phyloP scores from a whole-genome alignment of 2,329 filamentous ascomycete species.

The Cryphonectria carpinicola region DNA sequence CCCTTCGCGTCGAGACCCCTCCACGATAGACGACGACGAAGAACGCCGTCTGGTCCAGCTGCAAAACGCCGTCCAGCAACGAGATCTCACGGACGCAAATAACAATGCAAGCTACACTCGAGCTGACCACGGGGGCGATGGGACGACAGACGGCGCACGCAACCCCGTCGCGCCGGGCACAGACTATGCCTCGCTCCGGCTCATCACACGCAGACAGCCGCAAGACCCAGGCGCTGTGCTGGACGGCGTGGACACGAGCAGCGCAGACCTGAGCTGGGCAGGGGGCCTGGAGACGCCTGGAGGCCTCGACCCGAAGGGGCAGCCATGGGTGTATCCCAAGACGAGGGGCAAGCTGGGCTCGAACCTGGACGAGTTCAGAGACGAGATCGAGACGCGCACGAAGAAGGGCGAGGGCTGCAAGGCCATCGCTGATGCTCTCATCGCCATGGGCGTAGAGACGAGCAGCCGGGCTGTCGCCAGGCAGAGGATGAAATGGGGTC shows the following conservation, averaged over 20 bases:
- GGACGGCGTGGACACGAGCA: slow-evolving; percentile 16
- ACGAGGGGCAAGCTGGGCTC: slow-evolving; percentile 10
- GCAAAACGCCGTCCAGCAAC: slow-evolving; percentile 2
- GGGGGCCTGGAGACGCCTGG: neutral
- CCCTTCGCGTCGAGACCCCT: neutral
- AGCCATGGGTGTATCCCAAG: slow-evolving; percentile 24
- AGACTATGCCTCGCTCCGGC: slow-evolving; percentile 22
- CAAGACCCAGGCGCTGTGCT: slow-evolving; percentile 12
- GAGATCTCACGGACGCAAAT: neutral
- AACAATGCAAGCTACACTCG: neutral
- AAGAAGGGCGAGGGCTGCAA: slow-evolving; percentile 24
- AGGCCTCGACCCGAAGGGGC: slow-evolving; percentile 18
- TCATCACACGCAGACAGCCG: slow-evolving; percentile 12
- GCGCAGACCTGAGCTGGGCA: slow-evolving; percentile 20
- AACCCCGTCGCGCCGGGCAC: slow-evolving; percentile 11
- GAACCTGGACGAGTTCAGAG: slow-evolving; percentile 22
- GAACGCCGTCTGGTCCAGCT: neutral
- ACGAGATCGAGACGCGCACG: slow-evolving; percentile 20
- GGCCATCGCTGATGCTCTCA: slow-evolving; percentile 17
- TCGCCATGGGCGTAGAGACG: slow-evolving; percentile 22
- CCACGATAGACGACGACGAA: neutral
- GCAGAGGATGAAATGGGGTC: slow-evolving; percentile 24
- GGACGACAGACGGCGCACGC: slow-evolving; percentile 7
- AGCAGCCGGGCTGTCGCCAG: slow-evolving; percentile 20
- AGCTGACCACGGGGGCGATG: neutral